These are phyloP conservation scores for Castanopsis chinensis DNA, from an alignment of 306 rosid genomes.

Conservation along the genomic window DNA sequence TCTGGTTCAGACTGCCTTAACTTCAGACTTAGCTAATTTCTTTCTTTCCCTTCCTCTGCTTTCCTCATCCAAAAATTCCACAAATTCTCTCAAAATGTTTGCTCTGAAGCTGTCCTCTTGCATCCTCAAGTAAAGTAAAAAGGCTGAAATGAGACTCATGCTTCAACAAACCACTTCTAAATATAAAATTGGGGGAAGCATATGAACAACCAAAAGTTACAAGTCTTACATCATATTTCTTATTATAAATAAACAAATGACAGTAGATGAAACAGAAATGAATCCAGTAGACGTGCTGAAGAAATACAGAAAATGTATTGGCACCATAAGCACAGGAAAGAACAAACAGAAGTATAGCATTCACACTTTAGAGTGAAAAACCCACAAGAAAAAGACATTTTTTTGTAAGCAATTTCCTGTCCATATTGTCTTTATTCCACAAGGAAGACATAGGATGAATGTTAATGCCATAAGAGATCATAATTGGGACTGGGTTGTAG, in stretches of 20 bases:
- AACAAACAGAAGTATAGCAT: conserved; percentile 21
- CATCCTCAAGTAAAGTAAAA: conserved; percentile 9
- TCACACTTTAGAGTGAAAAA: conserved; percentile 8
- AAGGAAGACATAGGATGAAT: not conserved
- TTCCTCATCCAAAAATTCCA: too few relatives aligned
- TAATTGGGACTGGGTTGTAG: not conserved
- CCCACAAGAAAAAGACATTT: not conserved
- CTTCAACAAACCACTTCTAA: conserved; percentile 14
- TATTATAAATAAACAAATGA: not conserved
- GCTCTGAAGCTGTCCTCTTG: too few relatives aligned
- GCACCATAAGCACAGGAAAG: not conserved
- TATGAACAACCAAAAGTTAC: not conserved
- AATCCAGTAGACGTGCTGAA: conserved; percentile 10
- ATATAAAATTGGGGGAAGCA: not conserved
- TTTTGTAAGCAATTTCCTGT: too few relatives aligned
- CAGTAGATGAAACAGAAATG: conserved; percentile 13
- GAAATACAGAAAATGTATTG: conserved; percentile 15
- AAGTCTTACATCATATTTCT: not conserved
- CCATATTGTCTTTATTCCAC: not conserved
- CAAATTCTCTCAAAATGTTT: too few relatives aligned
- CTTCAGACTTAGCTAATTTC: too few relatives aligned
- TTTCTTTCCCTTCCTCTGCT: too few relatives aligned
- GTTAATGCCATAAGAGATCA: not conserved
- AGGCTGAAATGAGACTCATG: not conserved
- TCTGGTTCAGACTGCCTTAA: too few relatives aligned